These are phyloP conservation scores for Penicillium ucsense DNA, from an alignment of 495 filamentous ascomycete genomes.

Conservation along the genomic window DNA sequence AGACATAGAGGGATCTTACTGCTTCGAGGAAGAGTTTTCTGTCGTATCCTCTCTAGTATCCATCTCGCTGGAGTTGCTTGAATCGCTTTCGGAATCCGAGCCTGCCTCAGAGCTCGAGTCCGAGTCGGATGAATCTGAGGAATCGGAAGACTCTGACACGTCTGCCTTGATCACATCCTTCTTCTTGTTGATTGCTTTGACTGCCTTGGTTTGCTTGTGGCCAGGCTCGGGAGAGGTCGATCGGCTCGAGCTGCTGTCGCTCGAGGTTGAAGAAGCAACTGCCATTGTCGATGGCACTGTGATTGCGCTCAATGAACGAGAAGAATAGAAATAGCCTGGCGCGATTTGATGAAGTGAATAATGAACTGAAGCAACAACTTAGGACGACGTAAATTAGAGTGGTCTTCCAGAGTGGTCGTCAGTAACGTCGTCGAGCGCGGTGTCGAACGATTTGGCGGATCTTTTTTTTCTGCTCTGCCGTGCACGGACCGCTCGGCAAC, in stretches of 20 bases:
- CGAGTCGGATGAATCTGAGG: slow-evolving; percentile 15
- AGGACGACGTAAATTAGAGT: too few relatives aligned
- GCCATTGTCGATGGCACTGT: slow-evolving; percentile 20
- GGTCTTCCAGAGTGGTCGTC: too few relatives aligned
- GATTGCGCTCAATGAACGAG: neutral
- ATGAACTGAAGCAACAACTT: too few relatives aligned
- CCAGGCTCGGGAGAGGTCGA: slow-evolving; percentile 23
- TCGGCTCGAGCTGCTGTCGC: slow-evolving; percentile 23
- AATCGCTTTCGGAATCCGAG: slow-evolving; percentile 22
- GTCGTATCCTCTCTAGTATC: slow-evolving; percentile 19
- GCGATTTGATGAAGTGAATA: too few relatives aligned
- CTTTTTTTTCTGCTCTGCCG: slow-evolving; percentile 39
- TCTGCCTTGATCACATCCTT: slow-evolving; percentile 12
- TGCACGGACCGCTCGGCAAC: slow-evolving; percentile 34
- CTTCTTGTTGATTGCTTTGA: slow-evolving; percentile 22
- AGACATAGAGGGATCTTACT: slow-evolving; percentile 8
- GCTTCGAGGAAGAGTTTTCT: slow-evolving; percentile 9
- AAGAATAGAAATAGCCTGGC: too few relatives aligned
- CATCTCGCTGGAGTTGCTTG: slow-evolving; percentile 24
- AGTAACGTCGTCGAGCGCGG: slow-evolving; percentile 6
- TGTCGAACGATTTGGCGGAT: slow-evolving; percentile 14
- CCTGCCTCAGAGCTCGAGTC: slow-evolving; percentile 14
- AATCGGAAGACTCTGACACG: slow-evolving; percentile 3
- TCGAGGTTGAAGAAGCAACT: slow-evolving; percentile 13
- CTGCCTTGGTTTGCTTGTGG: slow-evolving; percentile 16